These are phyloP conservation scores for Trichoderma brevicompactum DNA, from an alignment of 2,329 filamentous ascomycete species.

Conservation along the genomic window DNA sequence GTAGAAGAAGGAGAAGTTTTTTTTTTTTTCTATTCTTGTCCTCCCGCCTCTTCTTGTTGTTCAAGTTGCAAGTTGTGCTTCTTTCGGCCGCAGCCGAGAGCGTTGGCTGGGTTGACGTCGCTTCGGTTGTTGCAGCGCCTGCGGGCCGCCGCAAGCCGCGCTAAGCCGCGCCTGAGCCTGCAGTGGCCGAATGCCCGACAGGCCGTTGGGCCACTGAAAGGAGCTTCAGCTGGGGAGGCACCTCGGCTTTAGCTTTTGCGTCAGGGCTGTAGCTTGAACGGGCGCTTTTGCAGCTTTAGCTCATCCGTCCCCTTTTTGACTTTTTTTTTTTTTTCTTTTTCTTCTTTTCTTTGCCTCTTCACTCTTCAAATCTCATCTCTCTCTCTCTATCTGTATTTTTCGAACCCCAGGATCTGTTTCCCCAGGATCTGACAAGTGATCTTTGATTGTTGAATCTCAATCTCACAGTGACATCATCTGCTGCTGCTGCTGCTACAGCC, in stretches of 20 bases:
- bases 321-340: not conserved
- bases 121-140: constrained; percentile 26
- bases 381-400: not conserved
- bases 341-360: not conserved
- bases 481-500: not conserved
- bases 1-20: not conserved
- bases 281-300: not conserved
- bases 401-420: too few relatives aligned
- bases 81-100: constrained; percentile 2
- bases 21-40: not conserved
- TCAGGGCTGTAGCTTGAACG: not conserved
- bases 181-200: constrained; percentile 18
- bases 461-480: not conserved
- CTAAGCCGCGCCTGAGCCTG: constrained; percentile 36
- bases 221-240: not conserved
- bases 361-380: not conserved
- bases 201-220: not conserved
- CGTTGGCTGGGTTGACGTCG: constrained; percentile 29
- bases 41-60: not conserved
- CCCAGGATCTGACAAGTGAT: too few relatives aligned
- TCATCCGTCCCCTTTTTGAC: constrained; percentile 3
- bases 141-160: constrained; percentile 51
- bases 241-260: constrained; percentile 17
- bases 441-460: not conserved
- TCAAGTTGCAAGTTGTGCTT: too few relatives aligned